A percentile compares a stretch with the other conserved stretches of the same genome.
These are phyloP conservation scores for Scalesia atractyloides DNA, from an alignment of 129 eudicot genomes.

Conservation along the genomic window DNA sequence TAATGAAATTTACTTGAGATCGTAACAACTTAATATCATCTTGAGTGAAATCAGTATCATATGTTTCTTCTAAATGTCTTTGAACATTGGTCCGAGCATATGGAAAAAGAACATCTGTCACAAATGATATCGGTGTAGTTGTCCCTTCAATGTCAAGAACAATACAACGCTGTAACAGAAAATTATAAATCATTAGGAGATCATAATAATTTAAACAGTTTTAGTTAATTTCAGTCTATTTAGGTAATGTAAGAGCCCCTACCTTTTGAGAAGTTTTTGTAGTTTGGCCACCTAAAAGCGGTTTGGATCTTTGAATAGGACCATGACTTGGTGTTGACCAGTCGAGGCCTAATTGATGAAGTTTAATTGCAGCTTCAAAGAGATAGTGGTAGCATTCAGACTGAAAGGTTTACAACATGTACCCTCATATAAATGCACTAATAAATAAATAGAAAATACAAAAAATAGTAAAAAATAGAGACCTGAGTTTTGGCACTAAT, in stretches of 20 bases:
- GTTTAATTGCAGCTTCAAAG: slow-evolving; percentile 96
- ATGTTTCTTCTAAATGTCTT: slow-evolving; percentile 82
- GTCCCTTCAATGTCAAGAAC: slow-evolving; percentile 99
- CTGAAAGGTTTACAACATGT: slow-evolving; percentile 41
- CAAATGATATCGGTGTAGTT: slow-evolving; percentile 94
- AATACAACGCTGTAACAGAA: slow-evolving; percentile 67
- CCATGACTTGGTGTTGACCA: slow-evolving; percentile 92
- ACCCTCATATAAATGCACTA: background rate
- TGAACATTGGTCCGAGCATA: slow-evolving; percentile 87
- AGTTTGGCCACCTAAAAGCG: slow-evolving; percentile 30
- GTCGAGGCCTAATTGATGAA: slow-evolving; percentile 92
- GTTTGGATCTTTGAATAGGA: slow-evolving; percentile 54
- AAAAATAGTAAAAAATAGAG: slow-evolving; percentile 1
- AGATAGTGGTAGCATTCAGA: slow-evolving; percentile 98
- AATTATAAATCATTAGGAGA: background rate
- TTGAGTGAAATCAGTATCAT: slow-evolving; percentile 74
- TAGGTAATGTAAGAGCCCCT: slow-evolving; percentile 28
- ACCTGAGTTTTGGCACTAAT: slow-evolving; percentile 98
- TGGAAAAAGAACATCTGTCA: slow-evolving; percentile 93
- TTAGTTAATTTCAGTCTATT: slow-evolving; percentile 28
- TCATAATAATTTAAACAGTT: slow-evolving; percentile 31
- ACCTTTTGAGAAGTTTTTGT: slow-evolving; percentile 45
- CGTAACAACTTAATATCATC: slow-evolving; percentile 78
- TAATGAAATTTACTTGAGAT: slow-evolving; percentile 57
- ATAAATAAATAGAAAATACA: background rate